phyloP scores from a whole-genome alignment of 495 filamentous ascomycete species.

The Rhypophila decipiens region DNA sequence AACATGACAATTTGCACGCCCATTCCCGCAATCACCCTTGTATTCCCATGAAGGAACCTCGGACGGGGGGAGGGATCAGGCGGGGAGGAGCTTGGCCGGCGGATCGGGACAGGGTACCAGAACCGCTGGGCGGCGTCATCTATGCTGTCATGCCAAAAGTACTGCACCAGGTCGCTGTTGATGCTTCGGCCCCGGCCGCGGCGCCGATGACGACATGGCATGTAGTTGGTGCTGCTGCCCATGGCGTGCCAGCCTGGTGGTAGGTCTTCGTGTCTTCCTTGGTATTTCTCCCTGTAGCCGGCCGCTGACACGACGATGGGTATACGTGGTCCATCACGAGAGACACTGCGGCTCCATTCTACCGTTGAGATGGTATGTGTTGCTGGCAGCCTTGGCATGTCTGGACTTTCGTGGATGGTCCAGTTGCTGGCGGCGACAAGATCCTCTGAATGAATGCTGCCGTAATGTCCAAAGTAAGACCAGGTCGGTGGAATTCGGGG shows the following conservation, averaged over 20 bases:
- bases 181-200: neutral
- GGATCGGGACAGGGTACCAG: constrained; percentile 19
- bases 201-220: too few species aligned
- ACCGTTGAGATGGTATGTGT: constrained; percentile 8
- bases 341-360: constrained; percentile 8
- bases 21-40: neutral
- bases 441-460: constrained; percentile 1
- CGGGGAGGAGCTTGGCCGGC: neutral
- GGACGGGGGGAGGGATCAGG: constrained; percentile 3
- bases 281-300: neutral
- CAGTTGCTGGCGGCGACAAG: neutral
- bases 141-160: constrained; percentile 4
- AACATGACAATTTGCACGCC: neutral
- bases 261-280: neutral
- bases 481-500: constrained; percentile 15
- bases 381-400: neutral
- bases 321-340: neutral
- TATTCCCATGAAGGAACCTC: constrained; percentile 8
- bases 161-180: neutral
- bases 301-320: neutral
- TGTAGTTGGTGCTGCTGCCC: too few species aligned
- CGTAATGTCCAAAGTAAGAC: constrained; percentile 16
- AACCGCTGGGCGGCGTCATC: constrained; percentile 7
- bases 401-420: neutral
- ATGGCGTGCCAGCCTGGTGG: constrained; percentile 7